A percentile compares a stretch with the other conserved stretches of the same genome.
Conservation (phyloP, 78 protist genomes). For the Polysphondylium violaceum region DNA sequence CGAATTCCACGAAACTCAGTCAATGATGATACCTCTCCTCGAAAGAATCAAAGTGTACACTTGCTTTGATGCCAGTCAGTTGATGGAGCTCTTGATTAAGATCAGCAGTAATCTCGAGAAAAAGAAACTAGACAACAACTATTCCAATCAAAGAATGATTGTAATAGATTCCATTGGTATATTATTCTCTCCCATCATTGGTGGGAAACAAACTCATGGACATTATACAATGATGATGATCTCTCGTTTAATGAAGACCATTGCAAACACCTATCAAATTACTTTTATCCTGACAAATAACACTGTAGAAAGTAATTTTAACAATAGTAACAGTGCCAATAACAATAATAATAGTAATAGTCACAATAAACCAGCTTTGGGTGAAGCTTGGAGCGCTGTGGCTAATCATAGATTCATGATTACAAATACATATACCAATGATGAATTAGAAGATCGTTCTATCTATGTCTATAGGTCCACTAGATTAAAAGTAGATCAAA, state of each 20-base stretch:
- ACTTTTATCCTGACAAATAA: constrained; percentile 34
- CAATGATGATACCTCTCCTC: background rate
- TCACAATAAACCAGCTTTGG: constrained; percentile 39
- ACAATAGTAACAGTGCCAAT: background rate
- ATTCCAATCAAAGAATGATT: constrained; percentile 16
- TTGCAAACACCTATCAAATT: constrained; percentile 31
- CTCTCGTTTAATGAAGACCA: constrained; percentile 13
- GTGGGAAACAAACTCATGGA: constrained; percentile 70
- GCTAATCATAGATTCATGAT: constrained; percentile 51
- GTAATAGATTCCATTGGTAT: constrained; percentile 70
- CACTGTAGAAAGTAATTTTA: background rate
- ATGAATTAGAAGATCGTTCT: constrained; percentile 43
- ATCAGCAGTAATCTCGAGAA: background rate
- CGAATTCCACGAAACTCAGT: background rate
- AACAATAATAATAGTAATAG: background rate
- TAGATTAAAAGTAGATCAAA: background rate
- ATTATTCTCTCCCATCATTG: constrained; percentile 22
- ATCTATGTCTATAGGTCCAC: constrained; percentile 32
- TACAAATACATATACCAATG: constrained; percentile 15
- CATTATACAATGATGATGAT: constrained; percentile 64
- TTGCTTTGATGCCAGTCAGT: constrained; percentile 40
- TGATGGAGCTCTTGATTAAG: background rate
- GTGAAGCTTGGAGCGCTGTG: constrained; percentile 57
- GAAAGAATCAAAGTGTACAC: constrained; percentile 40
- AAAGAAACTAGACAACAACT: background rate